phyloP scores from a whole-genome alignment of 179 eudicot genomes.

The Beta corolliflora region DNA sequence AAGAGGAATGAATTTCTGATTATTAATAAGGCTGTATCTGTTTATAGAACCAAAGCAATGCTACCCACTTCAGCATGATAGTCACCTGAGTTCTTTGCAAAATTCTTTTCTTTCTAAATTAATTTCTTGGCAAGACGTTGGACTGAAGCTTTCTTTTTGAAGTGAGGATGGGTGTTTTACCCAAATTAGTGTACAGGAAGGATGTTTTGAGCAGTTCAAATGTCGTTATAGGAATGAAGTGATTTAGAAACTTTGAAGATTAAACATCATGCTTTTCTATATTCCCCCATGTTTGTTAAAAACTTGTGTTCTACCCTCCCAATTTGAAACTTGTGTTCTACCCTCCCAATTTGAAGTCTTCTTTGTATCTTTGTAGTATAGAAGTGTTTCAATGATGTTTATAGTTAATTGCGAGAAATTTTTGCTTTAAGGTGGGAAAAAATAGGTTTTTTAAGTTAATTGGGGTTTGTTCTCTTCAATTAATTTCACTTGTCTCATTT shows the following conservation, averaged over 20 bases:
- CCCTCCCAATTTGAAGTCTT: no score
- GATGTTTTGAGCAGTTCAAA: background rate
- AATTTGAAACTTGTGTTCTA: no score
- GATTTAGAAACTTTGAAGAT: background rate
- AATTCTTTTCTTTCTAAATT: background rate
- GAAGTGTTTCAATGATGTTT: no score
- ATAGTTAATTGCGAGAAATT: no score
- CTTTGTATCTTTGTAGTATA: no score
- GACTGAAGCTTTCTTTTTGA: background rate
- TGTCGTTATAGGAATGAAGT: background rate
- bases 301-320: no score
- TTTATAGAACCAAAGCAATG: conserved; percentile 35
- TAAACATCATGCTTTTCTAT: no score
- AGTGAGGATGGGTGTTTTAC: background rate
- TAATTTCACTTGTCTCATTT: no score
- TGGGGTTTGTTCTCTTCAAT: no score
- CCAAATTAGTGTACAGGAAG: background rate
- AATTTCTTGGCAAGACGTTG: background rate
- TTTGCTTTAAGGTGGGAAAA: no score
- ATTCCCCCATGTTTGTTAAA: no score
- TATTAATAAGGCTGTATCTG: conserved; percentile 48
- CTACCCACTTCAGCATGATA: conserved; percentile 20
- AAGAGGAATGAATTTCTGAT: conserved; percentile 35
- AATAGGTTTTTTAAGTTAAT: no score
- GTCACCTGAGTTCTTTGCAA: background rate